phyloP scores from a whole-genome alignment of 169 alveolate genomes.

The Cryptosporidium felis region DNA sequence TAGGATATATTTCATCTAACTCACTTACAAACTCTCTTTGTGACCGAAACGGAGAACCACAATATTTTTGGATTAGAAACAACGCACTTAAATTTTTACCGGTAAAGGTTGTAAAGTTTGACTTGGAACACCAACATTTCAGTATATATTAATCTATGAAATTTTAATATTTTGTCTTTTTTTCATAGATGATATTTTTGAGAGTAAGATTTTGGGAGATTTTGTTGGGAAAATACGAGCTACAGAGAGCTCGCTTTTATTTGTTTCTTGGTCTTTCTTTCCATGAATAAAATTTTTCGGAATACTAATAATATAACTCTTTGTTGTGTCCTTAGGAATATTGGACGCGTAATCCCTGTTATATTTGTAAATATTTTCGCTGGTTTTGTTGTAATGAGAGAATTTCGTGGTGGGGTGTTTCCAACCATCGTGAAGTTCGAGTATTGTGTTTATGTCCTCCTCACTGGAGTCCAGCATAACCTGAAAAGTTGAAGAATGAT shows the following conservation, averaged over 20 bases:
- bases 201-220: conserved; percentile 35
- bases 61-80: conserved; percentile 44
- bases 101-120: conserved; percentile 21
- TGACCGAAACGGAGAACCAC: not conserved
- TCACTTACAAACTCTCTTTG: conserved; percentile 4
- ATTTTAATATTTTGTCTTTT: not conserved
- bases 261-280: not conserved
- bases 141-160: conserved; percentile 4
- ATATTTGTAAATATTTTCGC: not conserved
- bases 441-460: not conserved
- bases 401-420: conserved; percentile 34
- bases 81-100: conserved; percentile 19
- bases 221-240: conserved; percentile 46
- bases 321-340: conserved; percentile 5
- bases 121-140: not conserved
- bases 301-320: conserved; percentile 25
- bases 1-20: conserved; percentile 41
- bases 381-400: conserved; percentile 24
- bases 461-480: conserved; percentile 32
- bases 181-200: conserved; percentile 38
- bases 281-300: conserved; percentile 15
- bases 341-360: conserved; percentile 24
- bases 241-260: not conserved
- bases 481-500: conserved; percentile 15
- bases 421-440: conserved; percentile 55